phyloP scores from a whole-genome alignment of 306 rosid genomes.

The Heteromeles arbutifolia region DNA sequence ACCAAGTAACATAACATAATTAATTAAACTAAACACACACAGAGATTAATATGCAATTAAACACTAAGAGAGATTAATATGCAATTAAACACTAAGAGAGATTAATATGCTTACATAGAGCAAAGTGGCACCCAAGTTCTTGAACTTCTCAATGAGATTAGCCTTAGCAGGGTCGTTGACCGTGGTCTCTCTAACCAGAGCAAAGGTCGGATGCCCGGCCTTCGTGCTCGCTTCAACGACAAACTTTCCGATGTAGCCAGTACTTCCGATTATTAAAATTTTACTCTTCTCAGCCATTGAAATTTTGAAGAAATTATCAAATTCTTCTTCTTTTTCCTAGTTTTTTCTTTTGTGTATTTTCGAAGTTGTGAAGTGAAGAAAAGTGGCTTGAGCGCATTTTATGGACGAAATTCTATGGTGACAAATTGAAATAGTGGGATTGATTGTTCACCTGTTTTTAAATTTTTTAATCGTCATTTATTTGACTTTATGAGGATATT shows the following conservation, averaged over 20 bases:
- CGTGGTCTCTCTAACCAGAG: conserved; percentile 60
- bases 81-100: not conserved
- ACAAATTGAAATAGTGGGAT: not conserved
- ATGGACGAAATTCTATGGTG: not conserved
- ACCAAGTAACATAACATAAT: too few relatives aligned
- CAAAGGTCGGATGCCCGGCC: conserved; percentile 69
- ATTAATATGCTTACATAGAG: conserved; percentile 28
- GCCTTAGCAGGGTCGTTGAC: conserved; percentile 57
- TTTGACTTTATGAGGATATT: not conserved
- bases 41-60: too few relatives aligned
- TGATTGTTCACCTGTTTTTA: not conserved
- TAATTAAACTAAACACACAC: too few relatives aligned
- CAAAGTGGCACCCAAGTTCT: conserved; percentile 48
- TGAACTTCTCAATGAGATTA: conserved; percentile 41
- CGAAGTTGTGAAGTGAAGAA: not conserved
- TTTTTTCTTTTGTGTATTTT: not conserved
- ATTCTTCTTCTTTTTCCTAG: not conserved
- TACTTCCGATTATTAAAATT: conserved; percentile 85
- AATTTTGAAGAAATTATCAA: not conserved
- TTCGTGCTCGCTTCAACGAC: conserved; percentile 78
- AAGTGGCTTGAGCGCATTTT: not conserved
- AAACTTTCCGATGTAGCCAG: conserved; percentile 78
- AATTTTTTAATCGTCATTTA: not conserved
- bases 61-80: not conserved
- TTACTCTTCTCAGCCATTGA: conserved; percentile 34